Percentiles rank a stretch among this genome's conserved stretches.
Conservation (phyloP, 225 moss, liverwort and hornwort species). For the Marchantia polymorpha region DNA sequence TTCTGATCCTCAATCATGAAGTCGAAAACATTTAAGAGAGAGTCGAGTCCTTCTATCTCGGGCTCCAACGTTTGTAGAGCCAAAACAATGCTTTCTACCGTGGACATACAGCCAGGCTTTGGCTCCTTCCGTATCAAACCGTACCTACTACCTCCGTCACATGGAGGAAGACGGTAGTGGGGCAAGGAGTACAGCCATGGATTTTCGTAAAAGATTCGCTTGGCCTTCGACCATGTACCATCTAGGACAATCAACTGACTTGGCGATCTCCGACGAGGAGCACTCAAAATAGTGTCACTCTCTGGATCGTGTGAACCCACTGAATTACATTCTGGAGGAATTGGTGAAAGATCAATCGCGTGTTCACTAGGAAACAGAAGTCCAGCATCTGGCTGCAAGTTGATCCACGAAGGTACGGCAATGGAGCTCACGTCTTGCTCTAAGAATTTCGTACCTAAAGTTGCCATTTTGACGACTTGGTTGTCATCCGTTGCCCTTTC, state of each 20-base stretch:
- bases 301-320: not conserved
- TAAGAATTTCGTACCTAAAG: not conserved
- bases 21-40: slow-evolving; percentile 71
- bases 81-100: slow-evolving; percentile 85
- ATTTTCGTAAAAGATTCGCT: slow-evolving; percentile 78
- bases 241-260: slow-evolving; percentile 84
- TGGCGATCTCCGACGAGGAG: slow-evolving; percentile 26
- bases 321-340: not conserved
- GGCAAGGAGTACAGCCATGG: slow-evolving; percentile 74
- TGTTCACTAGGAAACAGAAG: slow-evolving; percentile 79
- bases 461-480: slow-evolving; percentile 13
- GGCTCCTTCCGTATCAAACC: slow-evolving; percentile 74
- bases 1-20: slow-evolving; percentile 78
- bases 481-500: not conserved
- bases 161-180: slow-evolving; percentile 67
- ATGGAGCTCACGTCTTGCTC: slow-evolving; percentile 5
- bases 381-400: slow-evolving; percentile 56
- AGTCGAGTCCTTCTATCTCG: slow-evolving; percentile 57
- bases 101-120: slow-evolving; percentile 76
- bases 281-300: slow-evolving; percentile 2
- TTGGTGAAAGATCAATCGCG: slow-evolving; percentile 62
- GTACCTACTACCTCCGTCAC: slow-evolving; percentile 61
- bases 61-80: slow-evolving; percentile 76
- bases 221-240: slow-evolving; percentile 94
- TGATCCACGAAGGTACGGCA: slow-evolving; percentile 53